Evolutionary conservation across 192 early-diverging fungal genomes (phyloP).

Genomic region (Coemansia sp.): DNA sequence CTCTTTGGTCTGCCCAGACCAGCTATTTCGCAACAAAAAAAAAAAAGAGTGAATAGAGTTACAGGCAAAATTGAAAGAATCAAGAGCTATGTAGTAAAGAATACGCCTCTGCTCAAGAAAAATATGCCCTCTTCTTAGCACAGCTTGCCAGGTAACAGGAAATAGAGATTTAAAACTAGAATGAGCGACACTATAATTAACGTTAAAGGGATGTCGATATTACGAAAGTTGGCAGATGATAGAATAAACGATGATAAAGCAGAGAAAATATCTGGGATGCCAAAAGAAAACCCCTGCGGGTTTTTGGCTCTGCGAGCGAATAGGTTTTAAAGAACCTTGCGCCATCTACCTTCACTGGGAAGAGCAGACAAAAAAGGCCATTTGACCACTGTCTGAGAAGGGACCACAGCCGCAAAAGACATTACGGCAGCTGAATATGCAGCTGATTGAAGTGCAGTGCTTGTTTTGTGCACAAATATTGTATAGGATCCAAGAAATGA

Average conservation of each 20-base stretch:
- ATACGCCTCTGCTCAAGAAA: background rate
- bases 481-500: background rate
- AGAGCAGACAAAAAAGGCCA: background rate
- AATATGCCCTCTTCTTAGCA: background rate
- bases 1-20: background rate
- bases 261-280: background rate
- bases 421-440: background rate
- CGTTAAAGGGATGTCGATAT: background rate
- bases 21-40: conserved; percentile 2
- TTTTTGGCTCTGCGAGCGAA: background rate
- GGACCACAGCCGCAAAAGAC: background rate
- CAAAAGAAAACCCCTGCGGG: background rate
- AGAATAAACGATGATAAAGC: background rate
- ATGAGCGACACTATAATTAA: background rate
- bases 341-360: background rate
- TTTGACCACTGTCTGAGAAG: background rate
- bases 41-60: background rate
- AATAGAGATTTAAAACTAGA: background rate
- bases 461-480: conserved; percentile 6
- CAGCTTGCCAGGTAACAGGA: background rate
- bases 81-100: background rate
- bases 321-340: background rate
- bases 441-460: background rate
- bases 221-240: background rate
- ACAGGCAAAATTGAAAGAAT: background rate